phyloP scores from a whole-genome alignment of 2,329 filamentous ascomycete species.

The Onygenales sp. region DNA sequence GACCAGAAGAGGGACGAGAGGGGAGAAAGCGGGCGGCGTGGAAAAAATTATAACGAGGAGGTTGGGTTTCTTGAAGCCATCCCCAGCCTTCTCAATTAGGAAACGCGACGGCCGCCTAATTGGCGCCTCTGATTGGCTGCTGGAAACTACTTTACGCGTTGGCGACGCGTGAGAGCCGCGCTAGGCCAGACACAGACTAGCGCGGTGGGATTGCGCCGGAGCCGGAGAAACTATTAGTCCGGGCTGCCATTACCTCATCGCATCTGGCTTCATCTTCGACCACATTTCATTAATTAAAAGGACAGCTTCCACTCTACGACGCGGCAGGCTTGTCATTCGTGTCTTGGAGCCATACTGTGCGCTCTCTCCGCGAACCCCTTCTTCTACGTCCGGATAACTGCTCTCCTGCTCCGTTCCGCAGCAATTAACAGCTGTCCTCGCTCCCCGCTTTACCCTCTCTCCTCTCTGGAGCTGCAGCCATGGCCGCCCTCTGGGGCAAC shows the following conservation, averaged over 20 bases:
- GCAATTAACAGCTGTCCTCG: neutral
- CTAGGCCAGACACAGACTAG: conserved; percentile 8
- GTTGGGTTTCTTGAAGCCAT: neutral
- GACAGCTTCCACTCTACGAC: no score
- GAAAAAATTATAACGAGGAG: neutral
- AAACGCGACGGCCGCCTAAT: conserved; percentile 2
- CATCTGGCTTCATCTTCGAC: neutral
- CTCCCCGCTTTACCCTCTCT: neutral
- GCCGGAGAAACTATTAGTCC: conserved; percentile 1
- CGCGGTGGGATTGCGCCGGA: no score
- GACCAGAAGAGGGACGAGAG: no score
- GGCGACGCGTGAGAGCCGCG: conserved; percentile 2
- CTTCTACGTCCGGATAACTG: no score
- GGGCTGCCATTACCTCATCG: conserved; percentile 1
- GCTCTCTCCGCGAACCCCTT: no score
- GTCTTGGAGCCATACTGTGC: no score
- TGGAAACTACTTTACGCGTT: conserved; percentile 1
- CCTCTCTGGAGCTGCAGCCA: conserved; percentile 13
- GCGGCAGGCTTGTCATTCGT: no score
- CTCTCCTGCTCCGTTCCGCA: no score
- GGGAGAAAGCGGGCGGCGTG: neutral
- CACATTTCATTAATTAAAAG: no score
- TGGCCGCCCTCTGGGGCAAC: conserved; percentile 36
- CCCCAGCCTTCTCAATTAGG: neutral
- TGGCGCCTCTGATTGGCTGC: conserved; percentile 3